A percentile compares a stretch with the other conserved stretches of the same genome.
Evolutionary conservation across 1,284 basidiomycete genomes (phyloP).

Genomic region (Austroboletus niveus): DNA sequence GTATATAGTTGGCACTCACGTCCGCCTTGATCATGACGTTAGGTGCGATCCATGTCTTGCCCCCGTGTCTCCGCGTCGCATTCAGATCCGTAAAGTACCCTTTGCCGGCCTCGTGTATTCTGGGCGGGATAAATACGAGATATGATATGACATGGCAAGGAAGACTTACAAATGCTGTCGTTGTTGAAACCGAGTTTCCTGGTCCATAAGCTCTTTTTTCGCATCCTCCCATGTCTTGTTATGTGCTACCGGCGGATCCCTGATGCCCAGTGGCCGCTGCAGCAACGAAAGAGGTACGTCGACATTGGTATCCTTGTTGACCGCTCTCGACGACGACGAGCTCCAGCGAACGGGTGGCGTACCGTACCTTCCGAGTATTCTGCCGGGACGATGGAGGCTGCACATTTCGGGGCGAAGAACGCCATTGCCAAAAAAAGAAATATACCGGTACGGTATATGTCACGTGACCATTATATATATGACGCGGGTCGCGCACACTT

Average conservation of each 20-base stretch:
- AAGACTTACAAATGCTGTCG: slow-evolving; percentile 71
- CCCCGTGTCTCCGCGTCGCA: slow-evolving; percentile 78
- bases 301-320: background rate
- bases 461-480: slow-evolving; percentile 44
- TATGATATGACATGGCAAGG: slow-evolving; percentile 1
- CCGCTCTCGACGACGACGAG: slow-evolving; percentile 21
- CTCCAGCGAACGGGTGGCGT: slow-evolving; percentile 16
- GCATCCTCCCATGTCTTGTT: slow-evolving; percentile 65
- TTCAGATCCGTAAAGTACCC: slow-evolving; percentile 93
- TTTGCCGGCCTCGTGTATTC: slow-evolving; percentile 81
- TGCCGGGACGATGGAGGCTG: slow-evolving; percentile 15
- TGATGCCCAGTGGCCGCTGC: slow-evolving; percentile 66
- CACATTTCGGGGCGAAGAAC: slow-evolving; percentile 22
- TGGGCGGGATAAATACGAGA: slow-evolving; percentile 31
- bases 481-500: slow-evolving; percentile 31
- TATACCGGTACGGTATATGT: slow-evolving; percentile 25
- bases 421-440: slow-evolving; percentile 15
- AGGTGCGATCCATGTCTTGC: slow-evolving; percentile 95
- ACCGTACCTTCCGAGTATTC: slow-evolving; percentile 9
- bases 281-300: slow-evolving; percentile 51
- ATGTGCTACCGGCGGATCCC: slow-evolving; percentile 65
- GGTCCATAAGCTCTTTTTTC: slow-evolving; percentile 70
- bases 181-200: slow-evolving; percentile 69
- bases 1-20: slow-evolving; percentile 47
- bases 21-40: slow-evolving; percentile 86